A percentile compares a stretch with the other conserved stretches of the same genome.
These are phyloP conservation scores for Tuber aestivum DNA, from an alignment of 495 filamentous ascomycete genomes.

Conservation along the genomic window DNA sequence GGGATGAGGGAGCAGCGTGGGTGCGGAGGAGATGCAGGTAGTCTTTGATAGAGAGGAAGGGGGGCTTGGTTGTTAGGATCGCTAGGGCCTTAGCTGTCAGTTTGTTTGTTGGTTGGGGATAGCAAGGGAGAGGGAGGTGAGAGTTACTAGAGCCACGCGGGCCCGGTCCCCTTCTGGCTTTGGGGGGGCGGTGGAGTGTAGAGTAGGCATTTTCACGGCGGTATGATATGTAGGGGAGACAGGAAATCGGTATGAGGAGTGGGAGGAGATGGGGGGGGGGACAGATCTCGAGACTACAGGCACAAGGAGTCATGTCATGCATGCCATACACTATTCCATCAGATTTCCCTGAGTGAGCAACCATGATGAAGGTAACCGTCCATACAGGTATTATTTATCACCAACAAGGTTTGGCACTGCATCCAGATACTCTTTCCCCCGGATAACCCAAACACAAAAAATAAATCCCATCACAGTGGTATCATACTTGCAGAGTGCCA, in stretches of 20 bases:
- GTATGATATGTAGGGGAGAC: background rate
- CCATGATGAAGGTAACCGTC: background rate
- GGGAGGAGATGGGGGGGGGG: background rate
- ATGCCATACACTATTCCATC: background rate
- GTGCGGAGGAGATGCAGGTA: conserved; percentile 27
- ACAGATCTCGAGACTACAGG: background rate
- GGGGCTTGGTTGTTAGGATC: conserved; percentile 27
- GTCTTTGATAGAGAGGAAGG: conserved; percentile 25
- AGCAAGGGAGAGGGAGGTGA: background rate
- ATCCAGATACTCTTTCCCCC: background rate
- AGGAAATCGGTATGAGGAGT: background rate
- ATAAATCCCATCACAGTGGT: too few species aligned
- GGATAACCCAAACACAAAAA: background rate
- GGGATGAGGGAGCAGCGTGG: conserved; percentile 17
- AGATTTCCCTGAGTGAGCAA: background rate
- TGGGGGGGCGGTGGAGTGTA: conserved; percentile 3
- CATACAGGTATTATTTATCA: background rate
- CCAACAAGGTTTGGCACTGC: background rate
- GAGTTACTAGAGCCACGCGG: conserved; percentile 22
- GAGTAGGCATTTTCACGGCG: background rate
- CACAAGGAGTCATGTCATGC: background rate
- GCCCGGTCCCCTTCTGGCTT: conserved; percentile 2
- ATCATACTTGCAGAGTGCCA: too few species aligned
- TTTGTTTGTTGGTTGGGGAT: background rate
- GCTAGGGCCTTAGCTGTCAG: conserved; percentile 22